These are phyloP conservation scores for Leishmania major DNA, from an alignment of 208 protist genomes.

Conservation along the genomic window DNA sequence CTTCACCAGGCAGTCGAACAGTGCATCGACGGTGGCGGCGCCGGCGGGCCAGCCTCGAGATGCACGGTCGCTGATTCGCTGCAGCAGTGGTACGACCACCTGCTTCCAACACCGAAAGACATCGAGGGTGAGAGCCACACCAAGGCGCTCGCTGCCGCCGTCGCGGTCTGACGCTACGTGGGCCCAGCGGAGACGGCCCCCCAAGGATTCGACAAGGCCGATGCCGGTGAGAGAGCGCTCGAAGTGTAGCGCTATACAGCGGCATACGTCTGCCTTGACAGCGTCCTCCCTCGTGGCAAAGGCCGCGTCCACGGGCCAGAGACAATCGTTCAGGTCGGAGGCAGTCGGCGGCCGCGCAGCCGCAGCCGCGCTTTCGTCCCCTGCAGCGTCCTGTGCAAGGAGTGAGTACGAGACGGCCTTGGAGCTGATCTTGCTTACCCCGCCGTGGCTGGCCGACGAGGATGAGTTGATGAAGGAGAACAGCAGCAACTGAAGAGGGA, in stretches of 20 bases:
- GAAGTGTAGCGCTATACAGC: slow-evolving; percentile 26
- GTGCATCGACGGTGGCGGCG: not conserved
- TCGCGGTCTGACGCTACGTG: slow-evolving; percentile 2
- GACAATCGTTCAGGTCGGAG: not conserved
- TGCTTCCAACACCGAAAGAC: slow-evolving; percentile 22
- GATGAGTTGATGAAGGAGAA: not conserved
- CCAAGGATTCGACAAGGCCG: slow-evolving; percentile 13
- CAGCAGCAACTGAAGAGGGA: slow-evolving; percentile 18
- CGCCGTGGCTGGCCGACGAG: not conserved
- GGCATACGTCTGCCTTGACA: slow-evolving; percentile 39
- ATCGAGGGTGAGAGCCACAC: slow-evolving; percentile 20
- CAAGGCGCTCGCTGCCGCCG: slow-evolving; percentile 20
- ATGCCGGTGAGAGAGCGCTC: slow-evolving; percentile 10
- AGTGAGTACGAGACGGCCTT: not conserved
- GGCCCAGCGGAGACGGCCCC: slow-evolving; percentile 12
- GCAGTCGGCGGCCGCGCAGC: not conserved
- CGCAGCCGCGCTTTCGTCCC: not conserved
- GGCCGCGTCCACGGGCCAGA: slow-evolving; percentile 12
- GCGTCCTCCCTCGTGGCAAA: slow-evolving; percentile 26
- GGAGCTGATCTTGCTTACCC: not conserved
- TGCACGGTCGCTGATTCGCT: not conserved
- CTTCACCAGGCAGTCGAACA: slow-evolving; percentile 15
- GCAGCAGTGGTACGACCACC: slow-evolving; percentile 21
- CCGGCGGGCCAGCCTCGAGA: not conserved
- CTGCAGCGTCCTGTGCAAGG: not conserved